These are phyloP conservation scores for Stentor roeselii DNA, from an alignment of 73 alveolate genomes.

Conservation along the genomic window DNA sequence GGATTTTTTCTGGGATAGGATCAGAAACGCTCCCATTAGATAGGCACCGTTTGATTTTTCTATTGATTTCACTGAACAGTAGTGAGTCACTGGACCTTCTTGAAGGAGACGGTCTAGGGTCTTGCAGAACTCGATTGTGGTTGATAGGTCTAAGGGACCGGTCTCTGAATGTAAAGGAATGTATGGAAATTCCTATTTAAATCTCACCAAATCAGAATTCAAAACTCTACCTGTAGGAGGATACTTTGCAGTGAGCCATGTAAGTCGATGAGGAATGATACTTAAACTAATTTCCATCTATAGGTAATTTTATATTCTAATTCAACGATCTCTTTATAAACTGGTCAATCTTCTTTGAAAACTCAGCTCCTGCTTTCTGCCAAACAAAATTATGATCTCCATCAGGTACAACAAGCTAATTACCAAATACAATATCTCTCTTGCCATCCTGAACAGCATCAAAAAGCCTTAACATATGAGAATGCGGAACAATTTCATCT, in stretches of 20 bases:
- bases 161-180: background rate
- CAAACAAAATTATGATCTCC: constrained; percentile 55
- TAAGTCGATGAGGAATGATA: constrained; percentile 12
- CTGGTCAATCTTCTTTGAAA: background rate
- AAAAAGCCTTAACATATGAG: constrained; percentile 34
- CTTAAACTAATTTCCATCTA: background rate
- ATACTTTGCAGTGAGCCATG: background rate
- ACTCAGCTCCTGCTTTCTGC: constrained; percentile 34
- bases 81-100: constrained; percentile 33
- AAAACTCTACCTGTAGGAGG: background rate
- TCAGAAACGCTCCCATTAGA: constrained; percentile 76
- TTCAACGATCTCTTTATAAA: background rate
- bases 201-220: background rate
- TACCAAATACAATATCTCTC: background rate
- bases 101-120: background rate
- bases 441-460: background rate
- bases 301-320: background rate
- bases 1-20: constrained; percentile 43
- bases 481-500: constrained; percentile 49
- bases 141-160: constrained; percentile 1
- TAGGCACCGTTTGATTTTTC: constrained; percentile 38
- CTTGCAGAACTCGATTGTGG: constrained; percentile 1
- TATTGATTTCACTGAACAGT: constrained; percentile 28
- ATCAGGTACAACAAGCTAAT: constrained; percentile 32
- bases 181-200: background rate